Evolutionary conservation across 257 asterid species (phyloP).

Genomic region (Agastache rugosa): DNA sequence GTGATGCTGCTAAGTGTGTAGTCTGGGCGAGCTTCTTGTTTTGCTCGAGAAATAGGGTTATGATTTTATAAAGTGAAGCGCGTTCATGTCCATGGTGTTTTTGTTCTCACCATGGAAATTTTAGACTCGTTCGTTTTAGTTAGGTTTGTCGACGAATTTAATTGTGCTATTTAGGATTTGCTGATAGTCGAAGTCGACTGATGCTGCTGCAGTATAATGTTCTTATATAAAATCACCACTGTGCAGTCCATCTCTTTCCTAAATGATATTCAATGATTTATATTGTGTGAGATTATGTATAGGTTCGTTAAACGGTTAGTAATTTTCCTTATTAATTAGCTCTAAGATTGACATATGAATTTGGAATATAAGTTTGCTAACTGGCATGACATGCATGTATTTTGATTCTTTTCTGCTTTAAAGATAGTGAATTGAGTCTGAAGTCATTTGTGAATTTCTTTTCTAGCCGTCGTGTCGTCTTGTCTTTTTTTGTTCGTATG

Average conservation of each 20-base stretch:
- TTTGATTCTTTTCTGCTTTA: not conserved
- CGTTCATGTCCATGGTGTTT: not conserved
- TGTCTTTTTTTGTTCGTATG: not conserved
- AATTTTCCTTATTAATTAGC: not conserved
- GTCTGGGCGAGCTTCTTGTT: not conserved
- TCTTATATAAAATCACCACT: conserved; percentile 8
- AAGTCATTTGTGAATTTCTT: not conserved
- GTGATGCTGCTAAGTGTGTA: not conserved
- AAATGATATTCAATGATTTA: not conserved
- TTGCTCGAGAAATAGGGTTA: not conserved
- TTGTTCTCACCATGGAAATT: not conserved
- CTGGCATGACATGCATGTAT: not conserved
- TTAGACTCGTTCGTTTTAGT: not conserved
- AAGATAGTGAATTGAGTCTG: not conserved
- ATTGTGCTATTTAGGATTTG: not conserved
- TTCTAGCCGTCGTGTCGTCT: not conserved
- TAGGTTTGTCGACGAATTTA: not conserved
- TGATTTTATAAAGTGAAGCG: not conserved
- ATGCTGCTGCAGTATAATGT: not conserved
- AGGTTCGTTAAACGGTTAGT: conserved; percentile 4
- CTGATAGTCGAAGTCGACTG: not conserved
- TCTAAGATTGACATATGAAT: not conserved
- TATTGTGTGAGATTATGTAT: not conserved
- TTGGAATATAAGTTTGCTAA: conserved; percentile 4
- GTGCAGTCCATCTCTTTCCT: not conserved